Base-by-base conservation (phyloP, 2,329 filamentous ascomycete genomes). In the Aspergillus sp. region DNA sequence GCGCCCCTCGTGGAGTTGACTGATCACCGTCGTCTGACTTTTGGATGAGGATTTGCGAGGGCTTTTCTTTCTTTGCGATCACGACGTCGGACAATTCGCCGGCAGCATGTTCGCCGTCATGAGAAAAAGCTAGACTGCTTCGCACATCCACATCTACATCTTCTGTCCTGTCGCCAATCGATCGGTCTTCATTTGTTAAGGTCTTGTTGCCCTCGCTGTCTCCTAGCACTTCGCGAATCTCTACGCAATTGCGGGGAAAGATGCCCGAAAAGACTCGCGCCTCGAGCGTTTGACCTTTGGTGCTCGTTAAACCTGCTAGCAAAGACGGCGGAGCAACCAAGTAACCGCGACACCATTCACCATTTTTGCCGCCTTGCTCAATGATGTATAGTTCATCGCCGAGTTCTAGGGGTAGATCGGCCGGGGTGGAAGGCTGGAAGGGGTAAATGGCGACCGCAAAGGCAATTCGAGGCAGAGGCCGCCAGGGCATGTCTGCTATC, bases 351-450 rank as follows among this genome's bases (percentile, higher is more conserved):
- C 93, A 90, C 96, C 95, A 99, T 73, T 91, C 86, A 68, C 90
- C 90, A 77, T 96, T 87, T 39, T 73, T 77, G 21, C 91, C 89
- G 40, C 93, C 96, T 77, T 98, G 91, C 77, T 98, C 93, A 72
- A 99, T 97, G 65, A 99, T 96, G 79, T 99, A 99, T 64, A 99
- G 82, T 78, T 99, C 95, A 83, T 99, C 95, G 74, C 95, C 95
- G 63, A 99, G 91, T 77, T 99, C 93, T 73, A 99, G 88, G 9
- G 96, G 95, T 19, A 99, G 87, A 77, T 99, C 95, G 73, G 92
- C 90, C 54, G 92, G 87, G 64, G 88, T 88, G 59, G 90, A 88
- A 60, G 95, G 90, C 68, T 90, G 84, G 79, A 99, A 99, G 39
- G 95, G 95, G 75, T 93, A 96, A 66, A 89, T 93, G 81, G 93